A percentile compares a stretch with the other conserved stretches of the same genome.
Evolutionary conservation across 2,329 filamentous ascomycete species (phyloP).

Genomic region (Cladosporium sp.): DNA sequence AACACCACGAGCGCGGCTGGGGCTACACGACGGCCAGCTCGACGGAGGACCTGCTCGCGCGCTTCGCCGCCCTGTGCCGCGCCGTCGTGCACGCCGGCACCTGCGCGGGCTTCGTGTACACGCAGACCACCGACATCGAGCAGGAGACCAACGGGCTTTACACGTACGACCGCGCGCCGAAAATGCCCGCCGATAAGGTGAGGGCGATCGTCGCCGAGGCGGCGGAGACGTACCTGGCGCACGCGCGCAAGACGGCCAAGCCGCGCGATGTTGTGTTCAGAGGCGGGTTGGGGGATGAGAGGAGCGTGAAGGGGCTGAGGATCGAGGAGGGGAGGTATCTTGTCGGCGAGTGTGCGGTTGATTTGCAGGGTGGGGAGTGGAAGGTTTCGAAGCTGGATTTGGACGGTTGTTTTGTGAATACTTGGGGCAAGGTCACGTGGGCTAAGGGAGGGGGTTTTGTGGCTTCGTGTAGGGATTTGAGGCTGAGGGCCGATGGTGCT

Average conservation of each 20-base stretch:
- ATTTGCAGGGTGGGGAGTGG: constrained; percentile 6
- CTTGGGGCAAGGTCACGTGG: constrained; percentile 10
- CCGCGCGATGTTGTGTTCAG: background rate
- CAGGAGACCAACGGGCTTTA: constrained; percentile 67
- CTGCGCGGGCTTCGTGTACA: constrained; percentile 62
- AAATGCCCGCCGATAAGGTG: constrained; percentile 55
- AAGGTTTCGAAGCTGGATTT: background rate
- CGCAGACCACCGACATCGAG: constrained; percentile 59
- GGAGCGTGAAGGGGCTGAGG: background rate
- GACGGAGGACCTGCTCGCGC: constrained; percentile 54
- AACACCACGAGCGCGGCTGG: constrained; percentile 50
- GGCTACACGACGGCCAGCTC: constrained; percentile 65
- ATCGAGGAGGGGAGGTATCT: constrained; percentile 5
- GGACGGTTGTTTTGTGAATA: constrained; percentile 10
- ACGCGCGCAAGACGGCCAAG: background rate
- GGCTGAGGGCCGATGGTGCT: background rate
- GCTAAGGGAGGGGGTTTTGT: background rate
- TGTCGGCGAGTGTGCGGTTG: constrained; percentile 5
- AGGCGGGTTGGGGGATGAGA: background rate
- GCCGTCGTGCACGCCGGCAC: constrained; percentile 55
- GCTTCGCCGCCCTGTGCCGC: constrained; percentile 56
- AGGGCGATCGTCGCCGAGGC: constrained; percentile 56
- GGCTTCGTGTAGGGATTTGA: background rate
- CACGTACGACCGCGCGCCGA: constrained; percentile 57
- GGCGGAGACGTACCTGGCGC: constrained; percentile 38